Base-by-base conservation (phyloP, 495 filamentous ascomycete genomes). In the Amphirosellinia nigrospora region DNA sequence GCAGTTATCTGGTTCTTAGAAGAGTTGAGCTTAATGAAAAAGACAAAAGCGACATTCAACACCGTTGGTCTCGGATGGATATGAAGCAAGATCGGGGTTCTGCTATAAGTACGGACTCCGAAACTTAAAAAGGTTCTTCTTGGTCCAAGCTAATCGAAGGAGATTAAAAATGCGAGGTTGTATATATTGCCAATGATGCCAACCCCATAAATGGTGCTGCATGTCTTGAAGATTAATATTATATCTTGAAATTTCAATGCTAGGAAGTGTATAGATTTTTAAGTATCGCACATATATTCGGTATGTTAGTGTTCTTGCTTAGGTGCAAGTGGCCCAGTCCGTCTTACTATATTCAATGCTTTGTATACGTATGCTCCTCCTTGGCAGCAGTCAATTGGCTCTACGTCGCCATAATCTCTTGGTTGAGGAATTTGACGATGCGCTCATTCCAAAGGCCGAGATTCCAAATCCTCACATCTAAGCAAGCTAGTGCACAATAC, bases 401-500 rank as follows among this genome's bases (percentile, higher is more conserved):
- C 28, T 26, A 15, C 34, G n/a, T 10, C 45, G 45, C 32, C n/a
- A 39, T 6, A 52, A 39, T 53, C 43, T 38, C 46, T 65, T 26
- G 63, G 63, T 53, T 32, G 2, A 52, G 16, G 21, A 13, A 26
- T 65, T 53, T 50, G 61, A 19, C 43, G 28, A 34, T 50, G 43
- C 26, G 0, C 16, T 45, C 50, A 23, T 53, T 48, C 19, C 55
- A 10, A n/a, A n/a, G 21, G 7, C 39, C 39, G 6, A 6, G 63
- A 65, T 65, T 65, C 63, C 63, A 65, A 65, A 65, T 65, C 63
- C 11, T 65, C n/a, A 39, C 21, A 36, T 60, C n/a, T 39, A 39
- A 39, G 56, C 55, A 55, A 55, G 26, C 52, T 30, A 55, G 52
- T 55, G 52, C 53, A 56, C 53, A n/a, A 16, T 30, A 56, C 21